Base-by-base conservation (phyloP, 345 rosid species). In the Dipteronia dyeriana region DNA sequence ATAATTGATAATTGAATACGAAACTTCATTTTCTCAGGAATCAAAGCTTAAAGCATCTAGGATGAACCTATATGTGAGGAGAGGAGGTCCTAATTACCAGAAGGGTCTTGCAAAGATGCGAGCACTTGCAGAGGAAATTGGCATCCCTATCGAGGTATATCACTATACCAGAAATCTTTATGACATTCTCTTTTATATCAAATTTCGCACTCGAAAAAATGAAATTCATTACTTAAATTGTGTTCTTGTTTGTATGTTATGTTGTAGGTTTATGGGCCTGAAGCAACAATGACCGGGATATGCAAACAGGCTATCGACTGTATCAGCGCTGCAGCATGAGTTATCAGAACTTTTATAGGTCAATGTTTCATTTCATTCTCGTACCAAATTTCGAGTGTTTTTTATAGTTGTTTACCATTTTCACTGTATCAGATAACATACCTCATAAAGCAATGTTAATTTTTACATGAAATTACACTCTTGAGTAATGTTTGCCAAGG, bases 221-320 rank as follows among this genome's bases (percentile, higher is more conserved):
- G 14, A 26, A 53, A 39, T 26, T 7, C n/a, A 7, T 70, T 34
- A 13, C 73, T 61, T 65, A 38, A 60, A 64, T 16, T 75, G 13
- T 66, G 2, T 51, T 64, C 31, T 7, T 38, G 38, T 54, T 23
- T 71, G 1, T 31, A 4, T 20, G 22, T 41, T 63, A n/a, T 61
- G 17, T 14, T 54, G 14, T 9, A 91, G 97, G 98, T 94, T 78
- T 94, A 92, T 73, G 97, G 97, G 14, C 98, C 97, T 34, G 97
- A 94, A 83, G 97, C 97, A 66, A 92, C 98, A 13, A 94, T 95
- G 98, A 95, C 98, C 10, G 94, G 97, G 20, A 95, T 95, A 57
- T 95, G 98, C 90, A 93, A 95, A 78, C 90, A 93, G 81, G 98
- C 98, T 67, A 95, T 93, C 9, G 88, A 95, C 29, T 89, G 90